Percentiles rank a stretch among this genome's conserved stretches.
phyloP scores from a whole-genome alignment of 495 filamentous ascomycete genomes.

The Annulohypoxylon maeteangense region DNA sequence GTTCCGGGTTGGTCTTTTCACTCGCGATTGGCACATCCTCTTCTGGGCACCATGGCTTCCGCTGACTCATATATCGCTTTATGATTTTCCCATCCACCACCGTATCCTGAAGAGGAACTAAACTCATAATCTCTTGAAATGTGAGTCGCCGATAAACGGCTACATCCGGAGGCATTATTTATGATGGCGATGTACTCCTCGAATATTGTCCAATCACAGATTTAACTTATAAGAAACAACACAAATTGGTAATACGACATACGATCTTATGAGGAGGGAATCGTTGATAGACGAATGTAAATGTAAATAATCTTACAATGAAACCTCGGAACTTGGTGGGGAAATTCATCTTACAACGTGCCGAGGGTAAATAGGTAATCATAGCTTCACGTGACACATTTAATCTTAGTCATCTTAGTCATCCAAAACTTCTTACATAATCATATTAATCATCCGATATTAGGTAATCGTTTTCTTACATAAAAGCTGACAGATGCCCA shows the following conservation, averaged over 20 bases:
- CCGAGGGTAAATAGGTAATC: background rate
- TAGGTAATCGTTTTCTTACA: too few species aligned
- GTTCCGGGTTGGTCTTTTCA: background rate
- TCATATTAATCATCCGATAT: too few species aligned
- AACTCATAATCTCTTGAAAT: constrained; percentile 53
- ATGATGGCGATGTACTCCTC: background rate
- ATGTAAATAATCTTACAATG: background rate
- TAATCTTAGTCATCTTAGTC: background rate
- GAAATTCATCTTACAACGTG: background rate
- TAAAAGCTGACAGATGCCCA: too few species aligned
- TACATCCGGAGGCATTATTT: constrained; percentile 13
- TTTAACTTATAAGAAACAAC: background rate
- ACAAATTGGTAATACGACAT: background rate
- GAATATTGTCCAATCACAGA: background rate
- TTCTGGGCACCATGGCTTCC: constrained; percentile 50
- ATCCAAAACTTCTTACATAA: too few species aligned
- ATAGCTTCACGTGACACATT: background rate
- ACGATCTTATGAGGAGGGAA: background rate
- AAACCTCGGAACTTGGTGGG: background rate
- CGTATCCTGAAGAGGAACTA: constrained; percentile 48
- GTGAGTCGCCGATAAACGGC: constrained; percentile 40
- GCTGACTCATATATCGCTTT: constrained; percentile 53
- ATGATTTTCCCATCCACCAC: constrained; percentile 14
- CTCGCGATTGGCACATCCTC: constrained; percentile 35
- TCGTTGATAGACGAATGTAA: background rate